Evolutionary conservation across 2,329 filamentous ascomycete genomes (phyloP).

Genomic region (Monosporascus cannonballus): DNA sequence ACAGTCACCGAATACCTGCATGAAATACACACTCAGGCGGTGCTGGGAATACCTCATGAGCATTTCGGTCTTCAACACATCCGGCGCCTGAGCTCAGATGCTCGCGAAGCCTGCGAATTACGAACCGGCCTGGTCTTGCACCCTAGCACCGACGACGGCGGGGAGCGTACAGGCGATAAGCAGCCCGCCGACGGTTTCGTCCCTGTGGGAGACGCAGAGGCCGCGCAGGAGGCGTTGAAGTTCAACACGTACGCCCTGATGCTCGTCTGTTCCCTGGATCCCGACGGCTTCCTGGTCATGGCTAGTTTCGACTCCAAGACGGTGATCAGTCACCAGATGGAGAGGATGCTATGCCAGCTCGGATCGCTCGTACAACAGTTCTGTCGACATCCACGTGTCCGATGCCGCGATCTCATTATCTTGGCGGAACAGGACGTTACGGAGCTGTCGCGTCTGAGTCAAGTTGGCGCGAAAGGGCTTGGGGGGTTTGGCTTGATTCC

Average conservation of each 20-base stretch:
- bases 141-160: constrained; percentile 29
- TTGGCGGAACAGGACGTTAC: constrained; percentile 28
- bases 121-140: constrained; percentile 51
- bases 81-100: constrained; percentile 47
- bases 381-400: constrained; percentile 29
- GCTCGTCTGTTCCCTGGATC: constrained; percentile 56
- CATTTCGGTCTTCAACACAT: constrained; percentile 58
- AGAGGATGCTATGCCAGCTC: constrained; percentile 47
- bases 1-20: constrained; percentile 47
- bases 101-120: constrained; percentile 49
- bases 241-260: constrained; percentile 58
- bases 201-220: constrained; percentile 49
- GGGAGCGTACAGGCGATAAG: constrained; percentile 19
- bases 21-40: constrained; percentile 48
- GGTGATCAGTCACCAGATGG: constrained; percentile 44
- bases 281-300: constrained; percentile 50
- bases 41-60: constrained; percentile 56
- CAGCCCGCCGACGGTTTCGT: constrained; percentile 46
- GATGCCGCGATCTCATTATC: constrained; percentile 28
- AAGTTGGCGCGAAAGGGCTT: constrained; percentile 12
- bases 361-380: constrained; percentile 45
- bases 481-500: constrained; percentile 12
- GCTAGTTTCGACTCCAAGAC: constrained; percentile 61
- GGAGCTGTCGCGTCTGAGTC: constrained; percentile 26
- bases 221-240: constrained; percentile 53